Percentiles rank a stretch among this genome's conserved stretches.
phyloP scores from a whole-genome alignment of 805 yeast species.

The Candida pini region DNA sequence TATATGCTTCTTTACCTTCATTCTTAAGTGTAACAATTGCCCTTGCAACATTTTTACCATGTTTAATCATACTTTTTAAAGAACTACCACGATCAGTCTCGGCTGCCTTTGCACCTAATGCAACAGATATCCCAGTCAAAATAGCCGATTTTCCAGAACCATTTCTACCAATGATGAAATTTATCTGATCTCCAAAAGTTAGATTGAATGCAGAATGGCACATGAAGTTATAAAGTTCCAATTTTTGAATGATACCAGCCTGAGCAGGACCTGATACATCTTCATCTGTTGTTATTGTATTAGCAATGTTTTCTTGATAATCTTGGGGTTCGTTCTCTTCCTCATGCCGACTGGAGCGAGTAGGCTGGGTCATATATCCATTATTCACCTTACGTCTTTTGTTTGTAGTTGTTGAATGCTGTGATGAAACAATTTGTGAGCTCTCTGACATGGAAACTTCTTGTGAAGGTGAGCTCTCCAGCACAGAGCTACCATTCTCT shows the following conservation, averaged over 20 bases:
- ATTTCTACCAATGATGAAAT: constrained; percentile 83
- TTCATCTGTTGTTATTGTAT: too few species aligned
- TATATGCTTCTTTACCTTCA: constrained; percentile 59
- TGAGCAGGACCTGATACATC: constrained; percentile 34
- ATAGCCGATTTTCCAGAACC: constrained; percentile 92
- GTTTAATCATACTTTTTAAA: constrained; percentile 64
- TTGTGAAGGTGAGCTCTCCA: too few species aligned
- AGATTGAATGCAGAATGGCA: constrained; percentile 80
- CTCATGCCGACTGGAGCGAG: too few species aligned
- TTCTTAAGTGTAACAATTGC: constrained; percentile 62
- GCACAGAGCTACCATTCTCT: too few species aligned
- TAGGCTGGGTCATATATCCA: too few species aligned
- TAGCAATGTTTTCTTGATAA: too few species aligned
- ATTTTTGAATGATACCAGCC: constrained; percentile 65
- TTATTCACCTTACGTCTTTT: too few species aligned
- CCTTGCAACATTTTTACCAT: constrained; percentile 66
- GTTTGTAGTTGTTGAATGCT: too few species aligned
- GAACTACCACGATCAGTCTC: constrained; percentile 81
- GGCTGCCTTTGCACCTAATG: constrained; percentile 83
- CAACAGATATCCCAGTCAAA: constrained; percentile 79
- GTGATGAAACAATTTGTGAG: too few species aligned
- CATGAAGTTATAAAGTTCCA: constrained; percentile 75
- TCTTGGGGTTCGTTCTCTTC: too few species aligned
- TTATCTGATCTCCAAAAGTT: constrained; percentile 70
- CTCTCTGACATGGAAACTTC: too few species aligned